These are phyloP conservation scores for Angophora floribunda DNA, from an alignment of 345 rosid genomes.

Conservation along the genomic window DNA sequence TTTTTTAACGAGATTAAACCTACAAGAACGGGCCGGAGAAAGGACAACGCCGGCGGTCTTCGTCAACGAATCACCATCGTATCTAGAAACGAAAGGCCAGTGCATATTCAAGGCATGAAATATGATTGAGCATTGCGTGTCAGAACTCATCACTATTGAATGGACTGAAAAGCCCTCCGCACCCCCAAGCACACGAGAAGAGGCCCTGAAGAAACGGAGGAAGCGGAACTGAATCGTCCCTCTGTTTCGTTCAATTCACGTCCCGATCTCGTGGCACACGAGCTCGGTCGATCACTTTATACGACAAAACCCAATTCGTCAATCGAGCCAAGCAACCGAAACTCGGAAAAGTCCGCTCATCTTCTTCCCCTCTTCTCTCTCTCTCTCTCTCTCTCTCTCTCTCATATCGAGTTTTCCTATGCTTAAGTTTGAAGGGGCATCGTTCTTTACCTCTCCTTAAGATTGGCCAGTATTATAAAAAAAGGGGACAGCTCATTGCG, in stretches of 20 bases:
- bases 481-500: background rate
- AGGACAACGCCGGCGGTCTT: background rate
- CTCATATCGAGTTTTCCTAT: background rate
- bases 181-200: background rate
- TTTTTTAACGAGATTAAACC: background rate
- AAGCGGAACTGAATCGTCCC: no score
- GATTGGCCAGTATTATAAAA: background rate
- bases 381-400: background rate
- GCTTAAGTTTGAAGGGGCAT: background rate
- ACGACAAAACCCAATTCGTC: background rate
- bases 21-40: background rate
- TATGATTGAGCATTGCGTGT: background rate
- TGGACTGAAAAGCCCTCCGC: background rate
- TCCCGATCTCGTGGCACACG: background rate
- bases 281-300: background rate
- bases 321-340: background rate
- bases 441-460: background rate
- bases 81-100: background rate
- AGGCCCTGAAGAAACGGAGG: background rate
- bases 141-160: background rate
- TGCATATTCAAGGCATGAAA: background rate
- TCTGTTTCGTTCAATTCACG: background rate
- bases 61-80: background rate
- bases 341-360: background rate
- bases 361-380: background rate